Evolutionary conservation across 148 eudicot genomes (phyloP).

Genomic region (Rhododendron griersonianum): DNA sequence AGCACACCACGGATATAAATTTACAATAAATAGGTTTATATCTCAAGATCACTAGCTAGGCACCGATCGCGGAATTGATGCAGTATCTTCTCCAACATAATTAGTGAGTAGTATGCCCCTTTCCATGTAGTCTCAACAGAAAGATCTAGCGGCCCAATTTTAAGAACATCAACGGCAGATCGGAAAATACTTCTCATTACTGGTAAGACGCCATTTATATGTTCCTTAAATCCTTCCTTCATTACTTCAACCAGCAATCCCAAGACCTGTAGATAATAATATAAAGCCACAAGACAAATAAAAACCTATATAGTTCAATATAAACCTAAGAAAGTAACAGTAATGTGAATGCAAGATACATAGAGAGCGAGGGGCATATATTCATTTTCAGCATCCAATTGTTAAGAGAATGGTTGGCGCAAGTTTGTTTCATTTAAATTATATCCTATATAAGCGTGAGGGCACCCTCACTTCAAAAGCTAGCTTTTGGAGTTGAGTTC

Average conservation of each 20-base stretch:
- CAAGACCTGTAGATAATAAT: conserved; percentile 44
- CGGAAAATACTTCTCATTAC: conserved; percentile 51
- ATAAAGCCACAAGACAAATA: neutral
- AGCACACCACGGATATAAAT: no score
- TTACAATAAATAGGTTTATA: conserved; percentile 9
- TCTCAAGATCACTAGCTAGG: conserved; percentile 56
- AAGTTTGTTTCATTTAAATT: neutral
- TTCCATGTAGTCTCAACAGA: conserved; percentile 61
- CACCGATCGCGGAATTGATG: conserved; percentile 42
- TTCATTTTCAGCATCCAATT: neutral
- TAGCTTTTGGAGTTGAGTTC: no score
- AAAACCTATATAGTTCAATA: neutral
- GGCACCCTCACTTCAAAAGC: no score
- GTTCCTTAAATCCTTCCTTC: conserved; percentile 42
- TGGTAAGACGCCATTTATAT: conserved; percentile 40
- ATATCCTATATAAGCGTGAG: no score
- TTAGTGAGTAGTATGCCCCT: conserved; percentile 79
- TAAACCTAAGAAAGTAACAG: neutral
- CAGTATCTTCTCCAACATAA: conserved; percentile 78
- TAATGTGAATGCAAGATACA: neutral
- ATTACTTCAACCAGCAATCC: conserved; percentile 81
- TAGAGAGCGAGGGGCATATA: neutral
- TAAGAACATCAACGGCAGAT: conserved; percentile 33
- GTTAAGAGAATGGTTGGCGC: neutral
- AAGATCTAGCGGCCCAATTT: conserved; percentile 25